Evolutionary conservation across 1,139 yeast species (phyloP), one percentile per base, ranked within the genome.

Genomic region (Geotrichum candidum): DNA sequence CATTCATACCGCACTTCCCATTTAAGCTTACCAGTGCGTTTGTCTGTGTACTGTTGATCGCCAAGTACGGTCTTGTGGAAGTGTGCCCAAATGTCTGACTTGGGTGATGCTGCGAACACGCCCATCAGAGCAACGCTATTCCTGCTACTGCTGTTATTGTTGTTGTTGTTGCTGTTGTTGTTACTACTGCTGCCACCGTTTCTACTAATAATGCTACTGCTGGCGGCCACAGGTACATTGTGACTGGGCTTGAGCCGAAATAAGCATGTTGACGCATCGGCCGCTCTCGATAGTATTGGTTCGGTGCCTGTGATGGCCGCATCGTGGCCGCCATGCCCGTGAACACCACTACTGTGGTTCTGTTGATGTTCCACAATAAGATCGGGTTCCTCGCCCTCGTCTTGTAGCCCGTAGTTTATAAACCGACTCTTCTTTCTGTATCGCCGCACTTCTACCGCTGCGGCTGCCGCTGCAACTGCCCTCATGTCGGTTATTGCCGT

Each of bases 1-100:
- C 57, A 54, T 27, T 29, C 57, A 27, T 54, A 54, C 23, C 41
- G 51, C 11, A 38, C 57, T n/a, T 54, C 57, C 27, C 33, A 29
- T 33, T 45, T 38, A 5, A 41, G 35, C 41, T 33, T 29, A 3
- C 57, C 57, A 9, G 57, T 41, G 23, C 57, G 57, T 23, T 45
- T 54, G 38, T 54, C 57, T 11, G 29, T 48, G 23, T 54, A 54
- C 15, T 48, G 45, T 10, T 22, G 27, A 9, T 45, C 57, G 2
- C 33, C 31, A 2, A 54, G 35, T 10, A 38, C 46, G 11, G 27
- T 22, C 25, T 45, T 38, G 9, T 29, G 25, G 33, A 54, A 54
- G 31, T 54, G 57, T 6, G 18, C 35, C 57, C 57, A 54, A 10
- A 54, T 54, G 10, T 54, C 57, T 11, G 57, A 54, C 38, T 54